Evolutionary conservation across 352 stramenopile genomes (phyloP), one percentile per base, ranked within the genome.

Genomic region (Pythium volutum): DNA sequence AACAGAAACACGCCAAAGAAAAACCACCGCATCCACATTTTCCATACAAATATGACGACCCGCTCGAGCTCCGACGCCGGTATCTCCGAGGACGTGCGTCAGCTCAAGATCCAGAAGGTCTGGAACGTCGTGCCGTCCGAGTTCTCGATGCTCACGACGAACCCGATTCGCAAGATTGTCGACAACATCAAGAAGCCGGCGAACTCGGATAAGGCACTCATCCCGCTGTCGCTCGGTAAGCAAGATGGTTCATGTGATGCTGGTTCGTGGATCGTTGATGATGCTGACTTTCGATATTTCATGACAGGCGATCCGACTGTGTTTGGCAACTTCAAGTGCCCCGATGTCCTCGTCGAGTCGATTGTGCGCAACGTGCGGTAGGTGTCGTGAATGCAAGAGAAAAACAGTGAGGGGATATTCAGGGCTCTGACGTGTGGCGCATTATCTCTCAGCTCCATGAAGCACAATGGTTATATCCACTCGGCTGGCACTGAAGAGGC

Each of bases 101-200:
- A 81, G 58, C 51, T 68, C 48, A 87, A 80, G 62, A 70, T 73
- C 57, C 75, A 82, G 42, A 69, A 74, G 18, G 66, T 83, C 36
- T 91, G 81, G 81, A 81, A 84, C 46, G 76, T 91, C 41, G 71
- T 75, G 60, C 69, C 81, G 53, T 91, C 81, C 54, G 76, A 87
- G 43, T 84, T 91, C 42, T 85, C 81, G n/a, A 76, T 74, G 55
- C 67, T 79, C 25, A 87, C 73, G 52, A 59, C 76, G 23, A 98
- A 98, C 76, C 94, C 93, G 11, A 98, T 99, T 64, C 84, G 94
- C 36, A 92, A 95, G 46, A 97, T 98, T 64, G 90, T 98, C 18
- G 93, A 98, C 79, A 91, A 89, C 64, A 96, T 99, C 73, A 91
- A 98, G 74, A 94, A 91, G 41, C 86, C 84, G 15, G 67, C 87